Evolutionary conservation across 2,329 filamentous ascomycete genomes (phyloP), one percentile per base, ranked within the genome.

Genomic region (Lasiodiplodia sp.): DNA sequence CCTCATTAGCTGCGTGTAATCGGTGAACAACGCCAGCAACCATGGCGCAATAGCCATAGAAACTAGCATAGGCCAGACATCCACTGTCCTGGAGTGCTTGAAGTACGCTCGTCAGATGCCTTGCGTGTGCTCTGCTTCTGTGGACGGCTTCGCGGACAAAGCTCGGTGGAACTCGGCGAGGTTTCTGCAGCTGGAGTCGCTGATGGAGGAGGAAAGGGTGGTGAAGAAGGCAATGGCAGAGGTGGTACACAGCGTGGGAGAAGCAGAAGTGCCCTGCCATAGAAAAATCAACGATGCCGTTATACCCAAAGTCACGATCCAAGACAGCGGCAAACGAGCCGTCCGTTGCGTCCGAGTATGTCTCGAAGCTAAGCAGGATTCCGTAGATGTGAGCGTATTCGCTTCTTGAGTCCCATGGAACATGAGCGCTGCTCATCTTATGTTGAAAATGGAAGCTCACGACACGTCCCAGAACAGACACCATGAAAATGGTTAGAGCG

Each of bases 401-500:
- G 1, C 77, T 79, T 64, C 75, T 74, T 1, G 78, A 75, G 63
- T 79, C 77, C 79, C 79, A 81, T 11, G 78, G 78, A 7, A 75
- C 75, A 21, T 74, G 72, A 18, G 16, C 68, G 66, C 18, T 73
- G 71, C 40, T 73, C 71, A 47, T 77, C 72, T n/a, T 58, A 21
- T 58, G 56, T 38, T 58, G 56, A 28, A 58, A 44, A 2, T 73
- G 73, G 55, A 78, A 77, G 69, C 76, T 68, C 14, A 76, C 75
- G 37, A 77, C 75, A 11, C 75, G 72, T 1, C 78, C 78, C 16
- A 80, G 71, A 23, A 76, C 75, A 0, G 77, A 79, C 1, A 77
- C 76, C 70, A 78, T 75, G 16, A 80, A 69, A 18, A 78, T 73
- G 8, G 75, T 74, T 8, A 79, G 69, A 0, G 75, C 75, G 64